Base-by-base conservation (phyloP, 768 basidiomycete species). In the Polyporus arcularius region DNA sequence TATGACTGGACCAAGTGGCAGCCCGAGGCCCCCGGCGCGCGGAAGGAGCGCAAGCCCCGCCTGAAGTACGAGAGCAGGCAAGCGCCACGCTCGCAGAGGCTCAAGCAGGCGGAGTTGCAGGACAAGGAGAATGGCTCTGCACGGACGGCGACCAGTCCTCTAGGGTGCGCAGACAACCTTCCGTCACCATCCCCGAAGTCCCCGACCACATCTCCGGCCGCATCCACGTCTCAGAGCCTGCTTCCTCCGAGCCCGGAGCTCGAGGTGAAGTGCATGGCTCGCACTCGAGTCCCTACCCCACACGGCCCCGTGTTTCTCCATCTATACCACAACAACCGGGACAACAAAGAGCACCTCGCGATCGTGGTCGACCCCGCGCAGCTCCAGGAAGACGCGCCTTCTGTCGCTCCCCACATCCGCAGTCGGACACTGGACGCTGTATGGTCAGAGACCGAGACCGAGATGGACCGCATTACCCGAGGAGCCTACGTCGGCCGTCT, bases 231-330 rank as follows among this genome's bases (percentile, higher is more conserved):
- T 31, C 39, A 68, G 11, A 67, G 73, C 49, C 61, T 71, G 16
- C 67, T 52, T 46, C 56, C 50, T n/a, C 62, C 57, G 21, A 63
- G 53, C 21, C 21, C 65, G 31, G 75, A 75, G 57, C 74, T 92
- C n/a, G 78, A 86, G 57, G 91, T 98, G 31, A 88, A 86, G 72
- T 99, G 97, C 74, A 93, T 96, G 87, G 97, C 94, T 12, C 90
- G 97, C 58, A 98, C 97, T 4, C 90, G 97, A 58, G 92, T 98
- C 72, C 97, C 97, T 43, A 99, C 97, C 0, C 92, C 93, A 0
- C 93, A 98, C 67, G 96, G 96, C 5, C 87, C 92, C 12, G 86
- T 89, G 16, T 98, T 98, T 76, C 81, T 98, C 10, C 94, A 98
- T 69, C 77, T 98, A 55, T 98, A 98, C 77, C 93, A 94, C 74